Conservation (phyloP, 1,139 yeast species). For the Groenewaldozyma sp. region DNA sequence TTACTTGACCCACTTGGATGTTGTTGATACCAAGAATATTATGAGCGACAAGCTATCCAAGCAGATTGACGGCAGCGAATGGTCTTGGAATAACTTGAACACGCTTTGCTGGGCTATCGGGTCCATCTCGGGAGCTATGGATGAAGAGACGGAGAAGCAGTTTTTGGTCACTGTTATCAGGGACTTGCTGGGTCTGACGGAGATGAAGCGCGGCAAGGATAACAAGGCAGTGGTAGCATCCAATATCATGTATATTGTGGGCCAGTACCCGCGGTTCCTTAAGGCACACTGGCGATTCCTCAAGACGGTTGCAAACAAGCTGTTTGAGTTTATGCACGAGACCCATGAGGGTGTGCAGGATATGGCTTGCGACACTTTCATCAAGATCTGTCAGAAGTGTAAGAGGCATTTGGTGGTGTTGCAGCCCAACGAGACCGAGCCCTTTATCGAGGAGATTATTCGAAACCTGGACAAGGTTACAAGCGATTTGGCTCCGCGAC, state of each 20-base stretch:
- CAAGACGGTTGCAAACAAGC: constrained; percentile 88
- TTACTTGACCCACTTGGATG: constrained; percentile 90
- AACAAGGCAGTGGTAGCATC: constrained; percentile 99
- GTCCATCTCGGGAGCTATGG: constrained; percentile 97
- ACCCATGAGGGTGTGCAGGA: constrained; percentile 99
- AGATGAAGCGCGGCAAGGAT: constrained; percentile 93
- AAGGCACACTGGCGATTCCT: constrained; percentile 98
- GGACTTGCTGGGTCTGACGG: constrained; percentile 83
- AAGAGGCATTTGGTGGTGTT: constrained; percentile 87
- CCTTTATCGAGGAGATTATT: constrained; percentile 86
- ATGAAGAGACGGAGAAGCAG: constrained; percentile 93
- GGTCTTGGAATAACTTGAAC: constrained; percentile 98
- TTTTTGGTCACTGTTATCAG: constrained; percentile 88
- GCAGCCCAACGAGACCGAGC: constrained; percentile 82
- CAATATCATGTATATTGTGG: constrained; percentile 97
- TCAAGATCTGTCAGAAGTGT: constrained; percentile 90
- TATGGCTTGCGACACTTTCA: constrained; percentile 99
- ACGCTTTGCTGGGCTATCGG: constrained; percentile 99
- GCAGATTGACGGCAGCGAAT: constrained; percentile 92
- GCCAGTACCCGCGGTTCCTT: constrained; percentile 94
- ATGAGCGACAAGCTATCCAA: constrained; percentile 86
- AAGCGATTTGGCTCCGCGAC: constrained; percentile 91
- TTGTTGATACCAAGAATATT: constrained; percentile 84
- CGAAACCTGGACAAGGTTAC: constrained; percentile 76
- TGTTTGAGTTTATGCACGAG: constrained; percentile 98